Percentiles rank a stretch among this genome's conserved stretches.
Evolutionary conservation across 2,329 filamentous ascomycete genomes (phyloP).

Genomic region (Nannizziopsis arthrosporioides): DNA sequence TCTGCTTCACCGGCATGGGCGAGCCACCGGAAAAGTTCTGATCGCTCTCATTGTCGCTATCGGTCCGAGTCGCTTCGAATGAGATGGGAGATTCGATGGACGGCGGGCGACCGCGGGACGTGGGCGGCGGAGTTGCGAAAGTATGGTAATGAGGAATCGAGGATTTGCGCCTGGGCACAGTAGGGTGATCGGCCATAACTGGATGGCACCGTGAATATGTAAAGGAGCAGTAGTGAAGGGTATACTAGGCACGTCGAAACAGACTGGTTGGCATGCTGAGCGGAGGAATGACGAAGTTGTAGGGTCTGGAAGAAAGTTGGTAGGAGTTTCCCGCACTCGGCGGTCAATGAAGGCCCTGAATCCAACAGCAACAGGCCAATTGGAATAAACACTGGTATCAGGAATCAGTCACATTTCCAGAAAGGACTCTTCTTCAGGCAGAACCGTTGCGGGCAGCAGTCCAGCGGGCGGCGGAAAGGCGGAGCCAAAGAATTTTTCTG

Average conservation of each 20-base stretch:
- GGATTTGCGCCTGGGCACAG: conserved; percentile 7
- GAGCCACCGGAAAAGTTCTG: conserved; percentile 36
- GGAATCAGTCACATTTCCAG: background rate
- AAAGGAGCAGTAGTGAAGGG: background rate
- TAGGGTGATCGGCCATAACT: conserved; percentile 5
- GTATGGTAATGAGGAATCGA: conserved; percentile 37
- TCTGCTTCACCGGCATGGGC: conserved; percentile 70
- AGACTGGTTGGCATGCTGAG: too few relatives aligned
- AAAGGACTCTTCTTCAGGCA: background rate
- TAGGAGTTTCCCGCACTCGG: too few relatives aligned
- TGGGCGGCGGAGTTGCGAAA: conserved; percentile 38
- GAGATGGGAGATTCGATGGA: conserved; percentile 23
- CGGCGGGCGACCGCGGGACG: conserved; percentile 35
- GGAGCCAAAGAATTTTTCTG: too few relatives aligned
- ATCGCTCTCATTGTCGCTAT: conserved; percentile 20
- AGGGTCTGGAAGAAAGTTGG: too few relatives aligned
- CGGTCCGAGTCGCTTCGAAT: background rate
- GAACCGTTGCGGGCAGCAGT: too few relatives aligned
- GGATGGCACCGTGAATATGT: background rate
- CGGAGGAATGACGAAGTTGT: background rate
- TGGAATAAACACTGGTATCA: too few relatives aligned
- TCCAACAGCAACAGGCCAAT: too few relatives aligned
- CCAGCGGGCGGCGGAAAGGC: too few relatives aligned
- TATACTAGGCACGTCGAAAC: background rate
- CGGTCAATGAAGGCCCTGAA: too few relatives aligned